Evolutionary conservation across 169 alveolate species (phyloP).

Genomic region (Eimeria brunetti): DNA sequence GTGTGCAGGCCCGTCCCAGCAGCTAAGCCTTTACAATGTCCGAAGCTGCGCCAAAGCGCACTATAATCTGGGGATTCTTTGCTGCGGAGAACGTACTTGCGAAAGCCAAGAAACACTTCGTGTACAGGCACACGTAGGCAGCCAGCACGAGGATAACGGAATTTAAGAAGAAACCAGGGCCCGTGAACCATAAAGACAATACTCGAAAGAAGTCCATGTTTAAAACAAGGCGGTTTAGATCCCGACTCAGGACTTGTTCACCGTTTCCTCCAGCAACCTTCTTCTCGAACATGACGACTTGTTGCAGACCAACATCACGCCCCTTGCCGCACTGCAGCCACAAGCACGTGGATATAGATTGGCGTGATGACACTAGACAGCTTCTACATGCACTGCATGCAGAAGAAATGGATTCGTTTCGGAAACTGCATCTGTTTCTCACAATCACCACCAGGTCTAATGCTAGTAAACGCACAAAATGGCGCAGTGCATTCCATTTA

Average conservation of each 20-base stretch:
- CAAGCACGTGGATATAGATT: too few relatives aligned
- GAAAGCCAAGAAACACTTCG: conserved; percentile 66
- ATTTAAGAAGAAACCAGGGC: conserved; percentile 74
- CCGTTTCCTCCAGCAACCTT: conserved; percentile 81
- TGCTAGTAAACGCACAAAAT: background rate
- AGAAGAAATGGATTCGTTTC: background rate
- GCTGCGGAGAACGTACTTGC: conserved; percentile 51
- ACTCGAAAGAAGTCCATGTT: conserved; percentile 79
- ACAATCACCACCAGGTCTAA: background rate
- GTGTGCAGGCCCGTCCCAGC: background rate
- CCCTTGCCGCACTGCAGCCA: conserved; percentile 81
- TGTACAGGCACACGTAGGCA: conserved; percentile 74
- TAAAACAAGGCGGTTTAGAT: conserved; percentile 65
- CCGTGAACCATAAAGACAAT: conserved; percentile 76
- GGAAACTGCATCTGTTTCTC: too few relatives aligned
- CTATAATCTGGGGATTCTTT: background rate
- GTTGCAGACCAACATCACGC: conserved; percentile 79
- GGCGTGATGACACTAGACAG: background rate
- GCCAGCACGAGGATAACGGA: conserved; percentile 75
- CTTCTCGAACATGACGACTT: conserved; percentile 78
- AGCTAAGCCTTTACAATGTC: too few relatives aligned
- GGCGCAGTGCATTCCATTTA: background rate
- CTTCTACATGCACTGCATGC: background rate
- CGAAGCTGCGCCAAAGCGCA: background rate
- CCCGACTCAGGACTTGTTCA: conserved; percentile 79